These are phyloP conservation scores for Naganishia randhawae DNA, from an alignment of 768 basidiomycete genomes.

Conservation along the genomic window DNA sequence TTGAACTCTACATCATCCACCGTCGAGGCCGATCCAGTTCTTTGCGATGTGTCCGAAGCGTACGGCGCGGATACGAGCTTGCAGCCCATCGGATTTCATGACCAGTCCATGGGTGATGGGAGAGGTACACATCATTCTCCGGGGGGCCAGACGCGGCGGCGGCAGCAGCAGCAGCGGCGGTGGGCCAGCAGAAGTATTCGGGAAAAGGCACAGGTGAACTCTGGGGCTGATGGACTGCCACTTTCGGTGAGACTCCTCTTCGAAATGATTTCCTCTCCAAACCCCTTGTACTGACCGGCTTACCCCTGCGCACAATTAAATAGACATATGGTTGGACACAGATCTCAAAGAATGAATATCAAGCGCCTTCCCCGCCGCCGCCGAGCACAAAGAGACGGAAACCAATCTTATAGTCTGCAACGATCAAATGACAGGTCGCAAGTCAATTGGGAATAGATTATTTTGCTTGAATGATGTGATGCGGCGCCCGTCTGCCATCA, in stretches of 20 bases:
- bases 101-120: no score
- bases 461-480: no score
- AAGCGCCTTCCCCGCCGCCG: conserved; percentile 18
- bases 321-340: conserved; percentile 27
- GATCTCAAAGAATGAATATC: background rate
- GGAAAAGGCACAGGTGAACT: no score
- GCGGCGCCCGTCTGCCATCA: no score
- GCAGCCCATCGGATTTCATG: conserved; percentile 43
- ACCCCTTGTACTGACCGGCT: no score
- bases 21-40: conserved; percentile 32
- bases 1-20: background rate
- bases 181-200: background rate
- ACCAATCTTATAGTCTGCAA: background rate
- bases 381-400: conserved; percentile 12
- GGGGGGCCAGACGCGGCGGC: background rate
- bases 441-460: background rate
- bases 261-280: no score
- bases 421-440: background rate
- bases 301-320: no score
- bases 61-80: conserved; percentile 40
- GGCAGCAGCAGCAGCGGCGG: background rate
- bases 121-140: no score
- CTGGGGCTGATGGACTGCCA: no score
- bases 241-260: no score
- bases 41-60: conserved; percentile 46